A percentile compares a stretch with the other conserved stretches of the same genome.
Evolutionary conservation across 73 alveolate species (phyloP).

Genomic region (Paramecium biaurelia): DNA sequence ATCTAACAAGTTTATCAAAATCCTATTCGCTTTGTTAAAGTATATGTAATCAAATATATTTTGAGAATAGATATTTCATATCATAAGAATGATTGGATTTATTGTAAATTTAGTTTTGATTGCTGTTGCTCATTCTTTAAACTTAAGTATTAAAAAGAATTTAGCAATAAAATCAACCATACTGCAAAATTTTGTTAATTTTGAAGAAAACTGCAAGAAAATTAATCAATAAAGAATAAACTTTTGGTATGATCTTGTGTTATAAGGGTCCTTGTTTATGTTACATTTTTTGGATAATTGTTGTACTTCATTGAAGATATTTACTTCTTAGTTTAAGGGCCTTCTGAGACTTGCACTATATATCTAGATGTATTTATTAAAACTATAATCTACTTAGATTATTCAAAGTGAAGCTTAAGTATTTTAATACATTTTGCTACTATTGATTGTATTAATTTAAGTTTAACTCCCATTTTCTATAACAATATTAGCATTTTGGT

Average conservation of each 20-base stretch:
- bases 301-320: background rate
- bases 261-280: slow-evolving; percentile 15
- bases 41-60: background rate
- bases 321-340: background rate
- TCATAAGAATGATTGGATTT: slow-evolving; percentile 27
- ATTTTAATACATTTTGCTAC: background rate
- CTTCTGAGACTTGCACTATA: background rate
- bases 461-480: background rate
- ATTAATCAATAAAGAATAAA: background rate
- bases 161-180: background rate
- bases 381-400: background rate
- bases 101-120: background rate
- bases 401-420: background rate
- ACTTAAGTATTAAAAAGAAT: background rate
- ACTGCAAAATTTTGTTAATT: background rate
- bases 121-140: background rate
- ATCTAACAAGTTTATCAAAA: background rate
- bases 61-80: slow-evolving; percentile 41
- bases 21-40: background rate
- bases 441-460: background rate
- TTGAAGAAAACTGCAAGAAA: background rate
- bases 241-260: background rate
- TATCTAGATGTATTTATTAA: background rate
- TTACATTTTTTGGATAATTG: slow-evolving; percentile 29
- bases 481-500: background rate